A percentile compares a stretch with the other conserved stretches of the same genome.
Evolutionary conservation across 495 filamentous ascomycete species (phyloP).

Genomic region (Podospora pseudocomata): DNA sequence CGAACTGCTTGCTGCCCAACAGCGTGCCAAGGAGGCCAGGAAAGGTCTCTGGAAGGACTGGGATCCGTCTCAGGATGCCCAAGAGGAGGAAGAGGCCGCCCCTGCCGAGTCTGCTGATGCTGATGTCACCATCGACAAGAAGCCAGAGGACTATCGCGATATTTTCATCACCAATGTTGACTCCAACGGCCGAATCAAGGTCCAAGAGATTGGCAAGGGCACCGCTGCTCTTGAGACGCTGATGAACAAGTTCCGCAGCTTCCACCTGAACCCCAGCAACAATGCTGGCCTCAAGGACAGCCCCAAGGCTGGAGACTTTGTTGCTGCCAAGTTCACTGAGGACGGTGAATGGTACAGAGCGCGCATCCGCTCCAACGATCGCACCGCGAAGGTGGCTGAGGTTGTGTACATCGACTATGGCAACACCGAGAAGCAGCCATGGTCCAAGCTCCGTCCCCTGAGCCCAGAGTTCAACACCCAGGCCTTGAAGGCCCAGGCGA

Average conservation of each 20-base stretch:
- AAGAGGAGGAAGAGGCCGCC: conserved; percentile 49
- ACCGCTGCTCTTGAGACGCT: conserved; percentile 76
- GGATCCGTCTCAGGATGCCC: conserved; percentile 78
- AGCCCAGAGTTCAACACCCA: conserved; percentile 68
- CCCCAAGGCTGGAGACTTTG: conserved; percentile 87
- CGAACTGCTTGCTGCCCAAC: conserved; percentile 83
- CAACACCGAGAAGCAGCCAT: conserved; percentile 83
- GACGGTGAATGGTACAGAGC: conserved; percentile 95
- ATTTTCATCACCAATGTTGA: conserved; percentile 89
- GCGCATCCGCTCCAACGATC: conserved; percentile 85
- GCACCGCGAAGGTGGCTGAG: conserved; percentile 79
- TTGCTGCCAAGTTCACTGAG: conserved; percentile 80
- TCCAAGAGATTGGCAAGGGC: conserved; percentile 81
- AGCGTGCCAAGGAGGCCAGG: conserved; percentile 77
- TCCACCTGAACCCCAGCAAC: conserved; percentile 75
- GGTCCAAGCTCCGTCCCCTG: conserved; percentile 75
- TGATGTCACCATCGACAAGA: conserved; percentile 49
- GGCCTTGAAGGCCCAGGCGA: conserved; percentile 80
- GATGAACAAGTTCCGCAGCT: conserved; percentile 83
- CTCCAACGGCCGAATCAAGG: conserved; percentile 67
- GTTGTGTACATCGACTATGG: conserved; percentile 95
- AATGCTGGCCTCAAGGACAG: conserved; percentile 64
- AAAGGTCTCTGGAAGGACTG: conserved; percentile 93
- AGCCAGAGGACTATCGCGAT: conserved; percentile 82
- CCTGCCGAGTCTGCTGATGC: conserved; percentile 48